Percentiles rank a stretch among this genome's conserved stretches.
Evolutionary conservation across 2,329 filamentous ascomycete genomes (phyloP).

Genomic region (Didymella exigua): DNA sequence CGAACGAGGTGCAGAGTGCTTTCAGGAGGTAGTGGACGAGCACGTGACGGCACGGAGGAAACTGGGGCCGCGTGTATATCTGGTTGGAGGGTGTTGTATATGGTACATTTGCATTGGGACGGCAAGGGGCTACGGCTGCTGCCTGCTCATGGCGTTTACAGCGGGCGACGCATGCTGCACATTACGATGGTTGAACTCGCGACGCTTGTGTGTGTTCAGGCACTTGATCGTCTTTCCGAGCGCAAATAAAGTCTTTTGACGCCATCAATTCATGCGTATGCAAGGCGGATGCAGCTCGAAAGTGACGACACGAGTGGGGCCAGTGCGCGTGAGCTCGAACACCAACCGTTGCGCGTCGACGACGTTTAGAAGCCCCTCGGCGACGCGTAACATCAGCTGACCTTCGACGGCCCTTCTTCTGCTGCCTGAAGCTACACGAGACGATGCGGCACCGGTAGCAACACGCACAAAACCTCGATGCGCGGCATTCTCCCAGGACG

Average conservation of each 20-base stretch:
- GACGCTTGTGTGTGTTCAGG: neutral
- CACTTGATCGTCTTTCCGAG: neutral
- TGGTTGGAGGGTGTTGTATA: neutral
- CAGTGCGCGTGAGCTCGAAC: conserved; percentile 41
- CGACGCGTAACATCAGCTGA: conserved; percentile 10
- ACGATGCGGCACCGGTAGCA: conserved; percentile 36
- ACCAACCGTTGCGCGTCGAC: conserved; percentile 14
- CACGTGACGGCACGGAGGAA: neutral
- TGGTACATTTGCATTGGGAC: conserved; percentile 4
- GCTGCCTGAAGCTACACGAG: conserved; percentile 2
- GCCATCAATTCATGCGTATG: neutral
- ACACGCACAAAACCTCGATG: conserved; percentile 56
- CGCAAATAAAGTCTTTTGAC: neutral
- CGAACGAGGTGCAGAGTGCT: conserved; percentile 36
- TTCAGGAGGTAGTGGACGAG: conserved; percentile 33
- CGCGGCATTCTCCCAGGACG: conserved; percentile 79
- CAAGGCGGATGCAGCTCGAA: neutral
- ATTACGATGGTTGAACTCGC: neutral
- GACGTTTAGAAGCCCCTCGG: neutral
- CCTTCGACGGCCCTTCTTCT: neutral
- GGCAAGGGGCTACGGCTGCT: conserved; percentile 2
- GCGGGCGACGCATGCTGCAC: neutral
- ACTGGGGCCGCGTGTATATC: neutral
- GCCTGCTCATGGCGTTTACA: conserved; percentile 3
- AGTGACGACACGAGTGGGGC: conserved; percentile 36